Evolutionary conservation across 1,139 yeast species (phyloP).

Genomic region (Pneumocystis oryctolagi): DNA sequence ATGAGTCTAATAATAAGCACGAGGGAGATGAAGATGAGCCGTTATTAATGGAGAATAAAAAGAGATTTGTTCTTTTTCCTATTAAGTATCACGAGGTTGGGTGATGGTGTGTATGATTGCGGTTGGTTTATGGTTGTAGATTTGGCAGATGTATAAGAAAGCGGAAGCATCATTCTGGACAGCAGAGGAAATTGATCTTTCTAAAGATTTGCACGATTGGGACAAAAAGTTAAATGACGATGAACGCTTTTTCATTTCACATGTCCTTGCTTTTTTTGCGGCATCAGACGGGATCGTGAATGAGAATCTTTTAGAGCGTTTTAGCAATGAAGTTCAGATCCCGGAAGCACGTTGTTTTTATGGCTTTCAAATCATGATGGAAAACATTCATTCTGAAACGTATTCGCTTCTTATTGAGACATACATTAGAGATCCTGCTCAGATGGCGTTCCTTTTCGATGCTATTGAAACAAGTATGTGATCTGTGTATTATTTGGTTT

Average conservation of each 20-base stretch:
- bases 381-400: slow-evolving; percentile 94
- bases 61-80: slow-evolving; percentile 90
- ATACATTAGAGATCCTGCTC: slow-evolving; percentile 87
- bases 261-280: slow-evolving; percentile 94
- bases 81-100: slow-evolving; percentile 70
- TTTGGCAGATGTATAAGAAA: slow-evolving; percentile 97
- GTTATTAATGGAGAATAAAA: slow-evolving; percentile 65
- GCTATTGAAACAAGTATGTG: slow-evolving; percentile 60
- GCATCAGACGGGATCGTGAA: slow-evolving; percentile 97
- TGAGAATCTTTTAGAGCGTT: slow-evolving; percentile 91
- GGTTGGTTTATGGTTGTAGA: slow-evolving; percentile 20
- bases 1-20: too few relatives aligned
- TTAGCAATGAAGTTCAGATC: slow-evolving; percentile 89
- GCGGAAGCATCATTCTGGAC: slow-evolving; percentile 99
- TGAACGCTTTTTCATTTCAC: slow-evolving; percentile 77
- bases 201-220: slow-evolving; percentile 88
- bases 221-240: slow-evolving; percentile 67
- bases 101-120: too few relatives aligned
- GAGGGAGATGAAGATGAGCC: slow-evolving; percentile 51
- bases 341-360: slow-evolving; percentile 98
- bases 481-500: not conserved
- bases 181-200: slow-evolving; percentile 93
- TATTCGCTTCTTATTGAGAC: slow-evolving; percentile 88
- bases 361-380: slow-evolving; percentile 99
- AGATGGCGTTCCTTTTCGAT: slow-evolving; percentile 73